Conservation (phyloP, 2,329 filamentous ascomycete genomes). For the Cordyceps tenuipes region DNA sequence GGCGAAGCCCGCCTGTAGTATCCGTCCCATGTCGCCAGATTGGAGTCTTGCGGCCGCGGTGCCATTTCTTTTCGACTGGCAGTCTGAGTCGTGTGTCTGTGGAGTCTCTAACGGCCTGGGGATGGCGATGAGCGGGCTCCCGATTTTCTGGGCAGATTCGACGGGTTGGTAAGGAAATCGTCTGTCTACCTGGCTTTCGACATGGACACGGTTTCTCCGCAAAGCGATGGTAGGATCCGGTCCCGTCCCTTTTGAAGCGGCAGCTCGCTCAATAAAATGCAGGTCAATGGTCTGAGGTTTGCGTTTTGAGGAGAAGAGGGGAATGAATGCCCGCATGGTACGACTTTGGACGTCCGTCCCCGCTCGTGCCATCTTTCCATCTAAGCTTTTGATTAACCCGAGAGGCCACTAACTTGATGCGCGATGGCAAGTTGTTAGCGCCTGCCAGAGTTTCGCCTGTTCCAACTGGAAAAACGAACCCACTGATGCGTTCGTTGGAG, state of each 20-base stretch:
- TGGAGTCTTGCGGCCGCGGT: neutral
- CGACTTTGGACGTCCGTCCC: neutral
- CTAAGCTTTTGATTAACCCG: neutral
- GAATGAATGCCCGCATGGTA: neutral
- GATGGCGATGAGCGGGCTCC: neutral
- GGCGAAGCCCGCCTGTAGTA: neutral
- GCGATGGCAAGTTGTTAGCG: neutral
- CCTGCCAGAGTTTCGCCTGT: neutral
- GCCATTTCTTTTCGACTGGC: neutral
- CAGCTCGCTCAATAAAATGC: neutral
- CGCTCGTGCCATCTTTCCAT: neutral
- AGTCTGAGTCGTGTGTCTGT: neutral
- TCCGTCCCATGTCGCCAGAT: neutral
- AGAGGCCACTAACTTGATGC: conserved; percentile 3
- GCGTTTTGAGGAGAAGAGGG: neutral
- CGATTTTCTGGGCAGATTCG: neutral
- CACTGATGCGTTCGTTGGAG: neutral
- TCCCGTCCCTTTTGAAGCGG: neutral
- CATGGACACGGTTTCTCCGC: neutral
- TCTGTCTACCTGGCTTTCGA: neutral
- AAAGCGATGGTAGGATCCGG: neutral
- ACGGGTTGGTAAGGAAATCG: neutral
- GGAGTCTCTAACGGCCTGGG: neutral
- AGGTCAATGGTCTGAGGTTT: neutral
- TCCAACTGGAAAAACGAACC: neutral